A percentile compares a stretch with the other conserved stretches of the same genome.
phyloP scores from a whole-genome alignment of 768 basidiomycete genomes.

The Trametes villosa region DNA sequence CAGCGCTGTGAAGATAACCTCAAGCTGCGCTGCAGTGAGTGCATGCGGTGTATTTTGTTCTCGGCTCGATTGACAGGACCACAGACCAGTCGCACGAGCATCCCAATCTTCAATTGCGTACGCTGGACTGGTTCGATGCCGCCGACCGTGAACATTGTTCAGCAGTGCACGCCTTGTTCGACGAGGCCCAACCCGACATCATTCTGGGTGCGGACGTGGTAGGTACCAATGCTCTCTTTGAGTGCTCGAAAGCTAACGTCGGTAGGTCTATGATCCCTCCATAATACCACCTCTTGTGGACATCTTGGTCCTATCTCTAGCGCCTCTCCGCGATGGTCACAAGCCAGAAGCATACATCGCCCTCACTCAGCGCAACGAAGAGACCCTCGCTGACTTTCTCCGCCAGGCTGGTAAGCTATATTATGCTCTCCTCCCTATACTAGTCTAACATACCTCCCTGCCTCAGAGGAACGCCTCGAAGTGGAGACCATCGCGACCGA shows the following conservation, averaged over 20 bases:
- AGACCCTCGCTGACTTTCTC: constrained; percentile 53
- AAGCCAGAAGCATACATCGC: constrained; percentile 46
- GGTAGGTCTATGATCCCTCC: constrained; percentile 69
- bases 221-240: constrained; percentile 17
- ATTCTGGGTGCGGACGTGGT: constrained; percentile 77
- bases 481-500: background rate
- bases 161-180: constrained; percentile 40
- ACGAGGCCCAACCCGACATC: constrained; percentile 53
- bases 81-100: constrained; percentile 61
- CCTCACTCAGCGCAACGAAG: constrained; percentile 58
- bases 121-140: constrained; percentile 73
- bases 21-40: constrained; percentile 70
- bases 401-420: constrained; percentile 21
- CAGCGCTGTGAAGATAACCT: constrained; percentile 62
- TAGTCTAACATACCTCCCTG: no score
- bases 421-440: background rate
- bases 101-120: constrained; percentile 45
- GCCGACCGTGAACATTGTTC: constrained; percentile 37
- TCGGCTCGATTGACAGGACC: background rate
- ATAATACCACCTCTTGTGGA: constrained; percentile 61
- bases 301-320: constrained; percentile 45
- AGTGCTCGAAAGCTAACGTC: background rate
- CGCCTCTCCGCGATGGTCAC: background rate
- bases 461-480: background rate
- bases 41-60: background rate